Base-by-base conservation (phyloP, 2,329 filamentous ascomycete genomes). In the Colletotrichum orbiculare region DNA sequence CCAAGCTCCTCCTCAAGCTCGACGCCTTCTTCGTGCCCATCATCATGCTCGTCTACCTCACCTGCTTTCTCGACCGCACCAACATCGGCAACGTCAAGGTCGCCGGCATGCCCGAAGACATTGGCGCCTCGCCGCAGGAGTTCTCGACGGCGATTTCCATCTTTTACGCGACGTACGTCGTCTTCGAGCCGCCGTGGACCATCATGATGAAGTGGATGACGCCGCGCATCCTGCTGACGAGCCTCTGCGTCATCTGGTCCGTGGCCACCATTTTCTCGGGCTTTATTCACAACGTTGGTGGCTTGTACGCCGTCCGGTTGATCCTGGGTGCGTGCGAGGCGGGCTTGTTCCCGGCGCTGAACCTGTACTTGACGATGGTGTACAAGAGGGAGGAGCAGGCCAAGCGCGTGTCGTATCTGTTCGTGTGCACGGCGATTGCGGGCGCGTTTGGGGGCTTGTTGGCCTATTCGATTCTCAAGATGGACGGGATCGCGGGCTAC, bases 11-110 rank as follows among this genome's bases (percentile, higher is more conserved):
- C 12, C 58, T 68, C 43, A 77, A 77, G 59, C 73, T 77, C 6
- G 76, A 77, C 54, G 41, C 69, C 13, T 71, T 71, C 53, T 73
- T 77, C 17, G 71, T 75, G 4, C 76, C 76, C 54, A 80, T 87
- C 59, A 83, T 87, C 63, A 86, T 85, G 79, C 72, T 85, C 50
- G 78, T 87, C 5, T 88, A 86, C 66, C 70, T 88, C 17, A 78
- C 80, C 4, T 85, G 81, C 66, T 86, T 85, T 69, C 75, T 87
- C 45, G 86, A 89, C 72, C 79, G 86, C 58, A 77, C 78, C 17
- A 85, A 85, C 68, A 85, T 87, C 73, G 80, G 82, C 52, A 85
- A 85, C 69, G 82, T 82, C 66, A 78, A 78, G 60, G 76, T 80
- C 6, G 80, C 79, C 39, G 77, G 79, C 49, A 82, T 84, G 78